Base-by-base conservation (phyloP, 192 early-diverging fungal genomes). In the Coemansia furcata region DNA sequence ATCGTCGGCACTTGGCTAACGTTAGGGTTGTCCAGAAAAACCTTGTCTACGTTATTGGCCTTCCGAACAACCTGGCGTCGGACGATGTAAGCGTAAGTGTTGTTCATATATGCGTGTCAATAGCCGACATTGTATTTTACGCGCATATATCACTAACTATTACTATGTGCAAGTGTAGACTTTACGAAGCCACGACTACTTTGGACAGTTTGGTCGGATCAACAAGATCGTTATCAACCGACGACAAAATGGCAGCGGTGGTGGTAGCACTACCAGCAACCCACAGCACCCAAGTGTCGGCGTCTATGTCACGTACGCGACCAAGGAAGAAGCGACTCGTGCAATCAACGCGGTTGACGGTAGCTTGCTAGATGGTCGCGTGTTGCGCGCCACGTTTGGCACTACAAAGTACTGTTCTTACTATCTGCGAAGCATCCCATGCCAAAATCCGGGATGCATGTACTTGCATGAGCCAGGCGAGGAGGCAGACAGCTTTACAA, bases 391-490 rank as follows among this genome's bases (percentile, higher is more conserved):
- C 11, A 95, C 95, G 0, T 95, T 92, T 83, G 98, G 98, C 21
- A 95, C 96, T 8, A 99, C 98, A 39, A 98, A 98, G 73, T 99
- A 99, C 82, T 99, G 98, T 71, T 91, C 95, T 5, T 95, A 93
- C 75, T 99, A 94, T 73, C 78, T 99, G 62, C 91, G 95, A 35
- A 91, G 88, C 71, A 91, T 95, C 67, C 73, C 86, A 5, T 99
- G 98, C 77, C 94, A 93, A 71, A 98, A 97, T 74, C 90, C 92
- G 2, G 89, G 86, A 15, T 99, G 98, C 74, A 95, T 95, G 88
- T 98, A 94, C 76, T 73, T 99, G 61, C 98, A 99, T 80, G 94
- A 96, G 74, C 88, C 89, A 29, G 93, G 94, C 7, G 91, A 95
- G 63, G 95, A 96, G 71, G 94, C 93, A 2, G 95, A 97, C 52